Conservation (phyloP, 495 filamentous ascomycete species). For the Podospora conica region DNA sequence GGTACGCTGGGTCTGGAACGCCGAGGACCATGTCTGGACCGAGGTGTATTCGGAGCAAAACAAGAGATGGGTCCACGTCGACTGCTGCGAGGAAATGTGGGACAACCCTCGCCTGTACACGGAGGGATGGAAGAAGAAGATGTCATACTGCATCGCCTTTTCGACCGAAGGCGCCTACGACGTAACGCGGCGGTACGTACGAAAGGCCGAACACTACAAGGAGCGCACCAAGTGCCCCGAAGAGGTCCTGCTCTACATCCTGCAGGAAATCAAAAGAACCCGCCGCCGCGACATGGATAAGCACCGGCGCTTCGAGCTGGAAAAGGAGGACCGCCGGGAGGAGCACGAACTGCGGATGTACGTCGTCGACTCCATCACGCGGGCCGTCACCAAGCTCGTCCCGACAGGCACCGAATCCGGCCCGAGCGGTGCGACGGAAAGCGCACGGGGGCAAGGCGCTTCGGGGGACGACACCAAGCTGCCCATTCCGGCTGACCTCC, state of each 20-base stretch:
- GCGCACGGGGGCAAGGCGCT: slow-evolving; percentile 8
- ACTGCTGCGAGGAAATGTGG: slow-evolving; percentile 91
- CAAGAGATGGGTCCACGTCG: slow-evolving; percentile 93
- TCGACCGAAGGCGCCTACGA: slow-evolving; percentile 92
- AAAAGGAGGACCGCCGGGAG: slow-evolving; percentile 85
- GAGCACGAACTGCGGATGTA: slow-evolving; percentile 73
- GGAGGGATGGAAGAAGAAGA: slow-evolving; percentile 90
- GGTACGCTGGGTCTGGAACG: slow-evolving; percentile 97
- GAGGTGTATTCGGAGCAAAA: slow-evolving; percentile 95
- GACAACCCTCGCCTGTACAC: slow-evolving; percentile 90
- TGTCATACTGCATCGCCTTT: slow-evolving; percentile 96
- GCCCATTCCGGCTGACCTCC: slow-evolving; percentile 43
- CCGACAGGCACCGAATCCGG: slow-evolving; percentile 24
- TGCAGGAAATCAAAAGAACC: slow-evolving; percentile 79
- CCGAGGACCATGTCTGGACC: slow-evolving; percentile 95
- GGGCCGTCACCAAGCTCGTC: slow-evolving; percentile 44
- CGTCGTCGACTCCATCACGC: slow-evolving; percentile 65
- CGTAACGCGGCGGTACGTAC: slow-evolving; percentile 92
- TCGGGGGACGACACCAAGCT: slow-evolving; percentile 42
- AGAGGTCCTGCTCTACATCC: slow-evolving; percentile 80
- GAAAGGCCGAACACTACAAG: slow-evolving; percentile 65
- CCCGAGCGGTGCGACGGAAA: slow-evolving; percentile 16
- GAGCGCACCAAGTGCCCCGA: slow-evolving; percentile 72
- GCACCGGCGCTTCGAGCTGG: slow-evolving; percentile 69
- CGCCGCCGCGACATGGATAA: slow-evolving; percentile 74